A percentile compares a stretch with the other conserved stretches of the same genome.
Evolutionary conservation across 352 stramenopile genomes (phyloP).

Genomic region (Phytophthora parvispora): DNA sequence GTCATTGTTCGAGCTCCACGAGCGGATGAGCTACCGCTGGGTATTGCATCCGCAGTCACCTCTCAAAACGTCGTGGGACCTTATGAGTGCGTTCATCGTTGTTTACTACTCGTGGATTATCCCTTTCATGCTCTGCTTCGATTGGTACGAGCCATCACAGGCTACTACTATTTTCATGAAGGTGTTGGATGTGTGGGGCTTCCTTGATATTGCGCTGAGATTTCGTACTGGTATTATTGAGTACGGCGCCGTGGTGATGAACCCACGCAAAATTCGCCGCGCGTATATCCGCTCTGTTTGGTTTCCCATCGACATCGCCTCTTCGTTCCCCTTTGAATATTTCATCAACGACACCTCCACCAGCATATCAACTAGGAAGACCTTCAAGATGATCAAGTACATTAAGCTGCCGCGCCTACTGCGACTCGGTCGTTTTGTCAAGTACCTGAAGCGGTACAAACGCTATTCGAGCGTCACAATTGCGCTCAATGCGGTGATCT

Average conservation of each 20-base stretch:
- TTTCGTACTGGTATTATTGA: slow-evolving; percentile 73
- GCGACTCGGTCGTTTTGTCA: slow-evolving; percentile 68
- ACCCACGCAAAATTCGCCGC: slow-evolving; percentile 52
- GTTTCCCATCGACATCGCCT: slow-evolving; percentile 71
- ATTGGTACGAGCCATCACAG: slow-evolving; percentile 57
- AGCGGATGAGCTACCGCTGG: slow-evolving; percentile 56
- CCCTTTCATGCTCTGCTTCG: slow-evolving; percentile 75
- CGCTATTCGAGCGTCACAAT: slow-evolving; percentile 70
- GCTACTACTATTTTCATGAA: slow-evolving; percentile 49
- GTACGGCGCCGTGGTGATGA: slow-evolving; percentile 67
- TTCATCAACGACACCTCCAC: slow-evolving; percentile 46
- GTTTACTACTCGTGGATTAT: slow-evolving; percentile 84
- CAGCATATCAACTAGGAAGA: slow-evolving; percentile 63
- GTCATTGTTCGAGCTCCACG: slow-evolving; percentile 68
- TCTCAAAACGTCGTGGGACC: slow-evolving; percentile 67
- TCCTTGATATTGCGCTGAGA: slow-evolving; percentile 59
- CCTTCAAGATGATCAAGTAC: slow-evolving; percentile 85
- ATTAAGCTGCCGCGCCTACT: slow-evolving; percentile 70
- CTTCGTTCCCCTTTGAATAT: slow-evolving; percentile 69
- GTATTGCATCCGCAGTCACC: slow-evolving; percentile 63
- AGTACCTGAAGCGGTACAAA: slow-evolving; percentile 67
- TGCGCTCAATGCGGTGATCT: slow-evolving; percentile 59
- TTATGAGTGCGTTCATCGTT: slow-evolving; percentile 63
- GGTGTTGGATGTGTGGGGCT: slow-evolving; percentile 58
- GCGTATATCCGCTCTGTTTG: slow-evolving; percentile 65